Base-by-base conservation (phyloP, 179 eudicot species). In the Silene noctiflora region DNA sequence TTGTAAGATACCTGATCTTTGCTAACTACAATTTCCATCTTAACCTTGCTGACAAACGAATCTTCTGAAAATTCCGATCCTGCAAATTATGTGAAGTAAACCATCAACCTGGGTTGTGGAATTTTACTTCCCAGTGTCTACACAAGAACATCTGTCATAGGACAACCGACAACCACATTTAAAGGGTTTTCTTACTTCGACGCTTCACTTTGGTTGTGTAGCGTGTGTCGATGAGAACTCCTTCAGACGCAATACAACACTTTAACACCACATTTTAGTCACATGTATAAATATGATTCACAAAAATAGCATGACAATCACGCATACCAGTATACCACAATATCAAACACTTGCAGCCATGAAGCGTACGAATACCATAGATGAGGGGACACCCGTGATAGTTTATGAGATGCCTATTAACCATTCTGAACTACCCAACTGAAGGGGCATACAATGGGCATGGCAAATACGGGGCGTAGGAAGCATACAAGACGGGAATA, bases 61-160 rank as follows among this genome's bases (percentile, higher is more conserved):
- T 89, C 96, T 82, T 93, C 97, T 17, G 88, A 79, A 87, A 89
- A 93, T 82, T 93, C 97, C 69, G 97, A 93, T 69, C 97, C 97
- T 93, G 86, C 46, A 75, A 59, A 67, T 17, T 31, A 81, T 56
- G 10, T 55, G 1, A 77, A 14, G 21, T 12, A 74, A 42, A 58
- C 55, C 55, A 58, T 63, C 33, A 71, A 71, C 24, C 22, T 25
- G 13, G 31, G 69, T 21, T 39, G 46, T 39, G 10, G 11, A 39
- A 8, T 39, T 39, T 7, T 39, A 39, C 46, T 39, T 39, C 46
- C 46, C 46, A 39, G 11, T 39, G 46, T 39, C 46, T 39, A 39
- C 46, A 39, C 46, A 39, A 39, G 46, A 39, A 39, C 46, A 39
- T 33, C 46, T 39, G 46, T 39, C 46, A 39, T 39, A 39, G 46